Conservation (phyloP, 345 rosid genomes). For the Populus ilicifolia region DNA sequence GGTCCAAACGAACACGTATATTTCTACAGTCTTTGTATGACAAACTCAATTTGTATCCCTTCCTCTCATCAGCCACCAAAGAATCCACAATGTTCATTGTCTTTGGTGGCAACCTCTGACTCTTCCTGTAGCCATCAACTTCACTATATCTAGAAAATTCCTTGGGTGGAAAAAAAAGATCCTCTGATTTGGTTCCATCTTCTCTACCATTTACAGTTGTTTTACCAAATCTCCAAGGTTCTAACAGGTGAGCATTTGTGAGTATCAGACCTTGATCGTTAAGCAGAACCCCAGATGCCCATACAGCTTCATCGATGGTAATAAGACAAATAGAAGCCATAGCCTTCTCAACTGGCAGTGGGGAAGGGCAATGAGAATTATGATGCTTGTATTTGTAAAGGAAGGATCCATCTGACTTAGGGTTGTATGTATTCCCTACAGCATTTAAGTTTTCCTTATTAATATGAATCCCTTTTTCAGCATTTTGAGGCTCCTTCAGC, state of each 20-base stretch:
- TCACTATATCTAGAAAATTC: slow-evolving; percentile 26
- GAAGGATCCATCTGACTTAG: slow-evolving; percentile 21
- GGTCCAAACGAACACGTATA: slow-evolving; percentile 71
- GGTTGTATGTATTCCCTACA: slow-evolving; percentile 38
- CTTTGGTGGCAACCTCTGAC: slow-evolving; percentile 19
- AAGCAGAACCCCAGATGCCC: slow-evolving; percentile 93
- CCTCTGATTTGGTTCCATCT: slow-evolving; percentile 15
- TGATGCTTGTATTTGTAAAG: slow-evolving; percentile 17
- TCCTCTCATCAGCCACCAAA: slow-evolving; percentile 21
- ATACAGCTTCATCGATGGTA: slow-evolving; percentile 61
- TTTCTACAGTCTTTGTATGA: slow-evolving; percentile 35
- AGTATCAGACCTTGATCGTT: slow-evolving; percentile 76
- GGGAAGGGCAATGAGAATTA: slow-evolving; percentile 18
- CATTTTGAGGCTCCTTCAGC: slow-evolving; percentile 56
- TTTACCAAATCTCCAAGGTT: slow-evolving; percentile 94
- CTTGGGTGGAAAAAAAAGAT: slow-evolving; percentile 19
- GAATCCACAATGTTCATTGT: slow-evolving; percentile 21
- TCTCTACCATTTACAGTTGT: slow-evolving; percentile 43
- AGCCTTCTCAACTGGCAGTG: slow-evolving; percentile 49
- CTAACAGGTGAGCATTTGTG: slow-evolving; percentile 92
- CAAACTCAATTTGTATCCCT: slow-evolving; percentile 32
- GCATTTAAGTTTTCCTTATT: slow-evolving; percentile 42
- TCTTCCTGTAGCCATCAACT: slow-evolving; percentile 28
- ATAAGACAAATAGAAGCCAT: slow-evolving; percentile 78
- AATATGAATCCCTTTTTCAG: slow-evolving; percentile 40